phyloP scores from a whole-genome alignment of 1,284 basidiomycete species.

The Boletellus sp. region DNA sequence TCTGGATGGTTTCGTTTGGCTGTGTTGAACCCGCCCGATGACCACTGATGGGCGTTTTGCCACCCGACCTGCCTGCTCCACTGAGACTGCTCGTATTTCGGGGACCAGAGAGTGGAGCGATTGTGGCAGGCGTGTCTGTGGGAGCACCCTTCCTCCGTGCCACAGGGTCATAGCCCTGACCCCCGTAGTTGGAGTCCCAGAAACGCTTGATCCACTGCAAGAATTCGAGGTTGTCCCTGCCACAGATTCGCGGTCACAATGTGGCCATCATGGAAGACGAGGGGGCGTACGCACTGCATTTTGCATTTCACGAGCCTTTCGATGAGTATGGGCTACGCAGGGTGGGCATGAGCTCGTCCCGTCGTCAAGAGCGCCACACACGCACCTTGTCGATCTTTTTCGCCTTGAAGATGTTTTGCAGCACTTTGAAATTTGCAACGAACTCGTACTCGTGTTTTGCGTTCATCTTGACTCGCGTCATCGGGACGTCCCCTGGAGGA shows the following conservation, averaged over 20 bases:
- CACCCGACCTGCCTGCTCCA: constrained; percentile 49
- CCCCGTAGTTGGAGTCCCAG: constrained; percentile 92
- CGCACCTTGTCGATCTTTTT: constrained; percentile 92
- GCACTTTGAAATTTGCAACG: constrained; percentile 91
- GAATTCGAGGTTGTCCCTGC: constrained; percentile 96
- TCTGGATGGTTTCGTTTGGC: constrained; percentile 58
- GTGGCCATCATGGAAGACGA: constrained; percentile 1
- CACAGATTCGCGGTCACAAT: constrained; percentile 16
- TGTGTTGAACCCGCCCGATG: constrained; percentile 59
- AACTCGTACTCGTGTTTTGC: constrained; percentile 97
- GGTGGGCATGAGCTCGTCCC: constrained; percentile 7
- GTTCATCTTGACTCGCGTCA: constrained; percentile 87
- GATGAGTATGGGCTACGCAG: constrained; percentile 81
- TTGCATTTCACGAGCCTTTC: constrained; percentile 96
- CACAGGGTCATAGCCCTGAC: constrained; percentile 86
- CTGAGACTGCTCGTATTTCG: constrained; percentile 39
- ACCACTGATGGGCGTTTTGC: constrained; percentile 67
- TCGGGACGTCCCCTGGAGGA: constrained; percentile 72
- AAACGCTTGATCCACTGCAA: constrained; percentile 96
- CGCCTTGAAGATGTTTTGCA: constrained; percentile 85
- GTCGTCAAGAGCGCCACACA: constrained; percentile 6
- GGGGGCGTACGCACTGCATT: constrained; percentile 78
- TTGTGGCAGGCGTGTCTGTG: constrained; percentile 72
- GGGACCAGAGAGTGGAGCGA: constrained; percentile 56
- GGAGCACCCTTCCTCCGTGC: constrained; percentile 76